These are phyloP conservation scores for Sporothrix mexicana DNA, from an alignment of 2,329 filamentous ascomycete genomes.

Conservation along the genomic window DNA sequence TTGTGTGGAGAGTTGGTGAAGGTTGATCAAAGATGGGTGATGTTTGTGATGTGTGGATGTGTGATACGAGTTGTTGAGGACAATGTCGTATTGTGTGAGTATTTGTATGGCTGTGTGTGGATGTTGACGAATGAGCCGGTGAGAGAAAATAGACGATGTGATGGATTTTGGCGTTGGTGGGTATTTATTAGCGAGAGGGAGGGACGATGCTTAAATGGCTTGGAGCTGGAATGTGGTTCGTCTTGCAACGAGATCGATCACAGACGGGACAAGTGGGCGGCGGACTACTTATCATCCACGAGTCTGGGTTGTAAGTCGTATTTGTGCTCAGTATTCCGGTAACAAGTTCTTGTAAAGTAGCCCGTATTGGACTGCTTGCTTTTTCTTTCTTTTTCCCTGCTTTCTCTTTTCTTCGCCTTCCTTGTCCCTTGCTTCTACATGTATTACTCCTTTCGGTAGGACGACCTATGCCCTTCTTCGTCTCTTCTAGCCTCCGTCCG, in stretches of 20 bases:
- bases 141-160: neutral
- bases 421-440: constrained; percentile 1
- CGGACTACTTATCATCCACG: neutral
- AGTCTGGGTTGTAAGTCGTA: neutral
- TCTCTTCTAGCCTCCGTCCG: constrained; percentile 1
- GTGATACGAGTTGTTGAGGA: neutral
- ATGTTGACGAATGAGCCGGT: neutral
- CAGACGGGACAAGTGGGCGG: too few species aligned
- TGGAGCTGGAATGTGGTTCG: constrained; percentile 8
- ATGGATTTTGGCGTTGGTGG: neutral
- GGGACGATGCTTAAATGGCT: neutral
- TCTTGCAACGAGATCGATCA: neutral
- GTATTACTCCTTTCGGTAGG: constrained; percentile 9
- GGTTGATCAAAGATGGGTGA: neutral
- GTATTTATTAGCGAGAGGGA: neutral
- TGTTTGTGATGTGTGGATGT: neutral
- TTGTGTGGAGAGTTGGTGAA: neutral
- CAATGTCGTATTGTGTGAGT: neutral
- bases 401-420: constrained; percentile 14
- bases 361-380: neutral
- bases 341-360: neutral
- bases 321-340: neutral
- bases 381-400: neutral
- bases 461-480: constrained; percentile 4
- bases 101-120: neutral